Evolutionary conservation across 208 protist species (phyloP), one percentile per base, ranked within the genome.

Genomic region (Jaenimonas drosophilae): DNA sequence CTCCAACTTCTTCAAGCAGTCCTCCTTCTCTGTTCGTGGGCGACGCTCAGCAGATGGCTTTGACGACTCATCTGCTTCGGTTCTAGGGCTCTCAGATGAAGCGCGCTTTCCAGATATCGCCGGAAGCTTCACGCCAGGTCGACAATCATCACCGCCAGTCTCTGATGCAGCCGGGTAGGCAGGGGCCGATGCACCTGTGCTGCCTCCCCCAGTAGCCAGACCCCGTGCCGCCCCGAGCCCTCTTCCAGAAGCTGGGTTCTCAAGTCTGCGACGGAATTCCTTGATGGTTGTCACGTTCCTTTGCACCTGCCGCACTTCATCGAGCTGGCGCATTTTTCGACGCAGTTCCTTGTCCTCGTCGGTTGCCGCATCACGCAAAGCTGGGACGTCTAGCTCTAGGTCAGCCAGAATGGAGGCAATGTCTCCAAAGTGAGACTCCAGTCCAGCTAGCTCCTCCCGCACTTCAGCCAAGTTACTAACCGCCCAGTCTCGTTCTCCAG

Each of bases 401-500:
- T 64, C 59, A n/a, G 50, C 36, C 14, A 63, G 50, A 40, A 81
- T 19, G 6, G 41, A 19, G 16, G 44, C 36, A 20, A 83, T 46
- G 31, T 53, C 48, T n/a, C 17, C 37, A 70, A 72, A 81, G n/a
- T 54, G 50, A 16, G 20, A 39, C 23, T 78, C 68, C 32, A 87
- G 34, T 33, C 60, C 33, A 26, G 16, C 5, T 14, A 85, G 46
- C 53, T 88, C 76, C 2, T 38, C 39, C 3, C 69, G 73, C 4
- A 78, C 59, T 17, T 88, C 73, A 11, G 64, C 43, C 33, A 88
- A 44, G 49, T 92, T 85, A 9, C 34, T 49, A 5, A 67, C 60
- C 3, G 71, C 71, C 56, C 65, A 76, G 17, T 79, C 73, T 12
- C 69, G 76, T 49, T 88, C 83, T 14, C 68, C 58, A 5, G 68